phyloP scores from a whole-genome alignment of 129 eudicot species.

The Flaveria linearis region DNA sequence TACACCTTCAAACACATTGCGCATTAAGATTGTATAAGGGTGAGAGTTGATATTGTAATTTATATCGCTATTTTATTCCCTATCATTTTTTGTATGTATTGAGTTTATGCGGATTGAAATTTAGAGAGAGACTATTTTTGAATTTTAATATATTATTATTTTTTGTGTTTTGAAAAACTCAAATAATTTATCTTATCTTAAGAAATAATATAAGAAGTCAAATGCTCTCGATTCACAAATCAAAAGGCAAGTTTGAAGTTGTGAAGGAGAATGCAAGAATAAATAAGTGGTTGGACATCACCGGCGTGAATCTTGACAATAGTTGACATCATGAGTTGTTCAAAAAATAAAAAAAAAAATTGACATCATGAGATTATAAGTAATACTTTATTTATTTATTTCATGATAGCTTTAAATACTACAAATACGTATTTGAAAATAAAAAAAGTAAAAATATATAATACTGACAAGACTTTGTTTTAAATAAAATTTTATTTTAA shows the following conservation, averaged over 20 bases:
- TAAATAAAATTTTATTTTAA: no score
- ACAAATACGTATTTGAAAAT: no score
- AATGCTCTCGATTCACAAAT: constrained; percentile 4
- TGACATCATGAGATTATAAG: neutral
- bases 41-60: no score
- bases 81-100: no score
- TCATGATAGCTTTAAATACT: no score
- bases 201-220: constrained; percentile 12
- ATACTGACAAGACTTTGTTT: no score
- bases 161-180: neutral
- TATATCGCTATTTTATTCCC: no score
- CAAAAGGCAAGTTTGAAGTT: constrained; percentile 22
- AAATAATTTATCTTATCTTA: neutral
- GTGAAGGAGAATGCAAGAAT: constrained; percentile 23
- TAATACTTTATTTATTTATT: neutral
- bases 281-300: constrained; percentile 27
- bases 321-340: no score
- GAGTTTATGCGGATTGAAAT: neutral
- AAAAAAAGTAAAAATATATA: no score
- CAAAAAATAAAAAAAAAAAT: no score
- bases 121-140: neutral
- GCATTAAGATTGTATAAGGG: no score
- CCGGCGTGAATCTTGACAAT: constrained; percentile 43
- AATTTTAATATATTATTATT: neutral
- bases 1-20: no score